These are phyloP conservation scores for Phyllosticta citribraziliensis DNA, from an alignment of 2,329 filamentous ascomycete species.

Conservation along the genomic window DNA sequence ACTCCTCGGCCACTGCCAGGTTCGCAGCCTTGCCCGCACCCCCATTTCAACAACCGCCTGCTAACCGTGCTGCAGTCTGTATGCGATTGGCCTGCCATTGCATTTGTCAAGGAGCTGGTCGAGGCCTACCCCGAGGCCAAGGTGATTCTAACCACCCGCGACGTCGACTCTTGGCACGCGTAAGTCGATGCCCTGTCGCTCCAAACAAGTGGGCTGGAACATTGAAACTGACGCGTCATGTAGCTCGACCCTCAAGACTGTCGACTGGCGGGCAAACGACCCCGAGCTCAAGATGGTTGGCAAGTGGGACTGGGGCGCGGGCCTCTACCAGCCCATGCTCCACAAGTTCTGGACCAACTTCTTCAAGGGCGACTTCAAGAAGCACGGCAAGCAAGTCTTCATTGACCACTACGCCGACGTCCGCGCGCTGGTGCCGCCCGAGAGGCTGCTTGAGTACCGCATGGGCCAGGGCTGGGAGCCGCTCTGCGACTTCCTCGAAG, in stretches of 20 bases:
- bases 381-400: constrained; percentile 21
- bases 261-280: constrained; percentile 17
- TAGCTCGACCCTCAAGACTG: constrained; percentile 17
- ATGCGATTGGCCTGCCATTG: constrained; percentile 20
- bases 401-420: constrained; percentile 20
- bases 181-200: constrained; percentile 17
- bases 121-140: constrained; percentile 25
- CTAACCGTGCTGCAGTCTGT: constrained; percentile 11
- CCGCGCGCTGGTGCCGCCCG: constrained; percentile 15
- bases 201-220: constrained; percentile 13
- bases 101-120: constrained; percentile 21
- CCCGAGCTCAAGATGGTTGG: constrained; percentile 17
- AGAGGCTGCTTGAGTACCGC: constrained; percentile 20
- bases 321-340: constrained; percentile 56
- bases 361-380: constrained; percentile 58
- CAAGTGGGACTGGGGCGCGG: constrained; percentile 19
- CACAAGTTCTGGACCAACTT: constrained; percentile 59
- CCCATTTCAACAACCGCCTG: background rate
- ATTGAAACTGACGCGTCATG: constrained; percentile 12
- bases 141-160: constrained; percentile 23
- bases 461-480: constrained; percentile 19
- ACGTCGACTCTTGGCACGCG: constrained; percentile 22
- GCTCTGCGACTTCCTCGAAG: constrained; percentile 21
- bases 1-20: constrained; percentile 35
- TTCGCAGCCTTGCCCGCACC: background rate